Evolutionary conservation across 2,329 filamentous ascomycete species (phyloP), one percentile per base, ranked within the genome.

Genomic region (Paraphoma sp.): DNA sequence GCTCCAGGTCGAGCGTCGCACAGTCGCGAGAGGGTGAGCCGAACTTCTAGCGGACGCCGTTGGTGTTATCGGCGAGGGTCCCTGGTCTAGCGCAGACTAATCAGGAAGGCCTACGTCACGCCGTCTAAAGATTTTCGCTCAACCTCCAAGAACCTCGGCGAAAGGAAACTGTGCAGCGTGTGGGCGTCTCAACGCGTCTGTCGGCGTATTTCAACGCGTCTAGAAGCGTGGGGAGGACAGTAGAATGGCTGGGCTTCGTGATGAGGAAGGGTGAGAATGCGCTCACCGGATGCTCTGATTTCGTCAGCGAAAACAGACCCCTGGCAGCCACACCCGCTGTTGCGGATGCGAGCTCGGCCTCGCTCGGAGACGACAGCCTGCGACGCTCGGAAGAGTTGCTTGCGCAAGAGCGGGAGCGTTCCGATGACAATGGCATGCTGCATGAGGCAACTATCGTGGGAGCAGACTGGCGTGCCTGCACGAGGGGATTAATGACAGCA

Each of bases 361-460:
- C 52, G 45, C 55, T 60, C 63, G 59, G 57, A 51, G 33, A 36
- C 33, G 33, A 36, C 14, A 36, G 33, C 33, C 33, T 36, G 50
- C 49, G 49, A 59, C 51, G 61, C 61, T 66, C 63, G 63, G 63
- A 56, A 54, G 61, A 66, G 56, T 64, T 66, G 59, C 63, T 64
- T 54, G 53, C 12, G 10, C 45, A 23, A 28, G 50, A 52, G 56
- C 51, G 38, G 31, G 51, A 56, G 53, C 52, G 53, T 48, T 53
- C 46, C 40, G 46, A 47, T 56, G 55, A 48, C 51, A 50, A 56
- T 54, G 61, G 53, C 59, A 54, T 57, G 56, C 53, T 53, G 45
- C 45, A 28, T 52, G 33, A 36, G 33, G 33, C 33, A 36, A 36
- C 14, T 14, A 36, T 36, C 33, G 33, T 36, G 41, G 46, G 55